Conservation (phyloP, 768 basidiomycete species). For the Omphalotus guepiniiformis region DNA sequence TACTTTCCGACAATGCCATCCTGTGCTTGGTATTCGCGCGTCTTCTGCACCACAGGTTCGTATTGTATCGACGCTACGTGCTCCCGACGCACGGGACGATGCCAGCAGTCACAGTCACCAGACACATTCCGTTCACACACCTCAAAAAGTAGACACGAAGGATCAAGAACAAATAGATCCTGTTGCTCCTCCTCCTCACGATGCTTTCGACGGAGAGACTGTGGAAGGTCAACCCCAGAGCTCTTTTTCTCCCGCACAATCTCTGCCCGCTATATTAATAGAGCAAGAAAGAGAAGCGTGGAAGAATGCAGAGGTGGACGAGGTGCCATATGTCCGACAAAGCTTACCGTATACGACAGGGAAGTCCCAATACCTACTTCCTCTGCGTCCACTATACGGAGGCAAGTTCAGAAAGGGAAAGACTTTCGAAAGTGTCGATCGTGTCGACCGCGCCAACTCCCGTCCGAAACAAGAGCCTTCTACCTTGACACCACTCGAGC, state of each 20-base stretch:
- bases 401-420: slow-evolving; percentile 4
- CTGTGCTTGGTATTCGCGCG: no score
- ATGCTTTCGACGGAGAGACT: no score
- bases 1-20: neutral
- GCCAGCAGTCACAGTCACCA: neutral
- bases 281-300: neutral
- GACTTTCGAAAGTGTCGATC: slow-evolving; percentile 1
- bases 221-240: no score
- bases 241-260: no score
- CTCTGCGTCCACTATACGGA: slow-evolving; percentile 2
- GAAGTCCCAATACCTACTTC: neutral
- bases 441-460: no score
- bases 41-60: no score
- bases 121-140: neutral
- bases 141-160: neutral
- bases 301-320: neutral
- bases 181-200: no score
- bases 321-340: slow-evolving; percentile 2
- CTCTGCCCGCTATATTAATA: no score
- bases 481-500: no score
- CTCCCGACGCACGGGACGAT: neutral
- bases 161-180: neutral
- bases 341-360: neutral
- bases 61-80: no score
- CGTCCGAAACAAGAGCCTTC: neutral